Conservation (phyloP, 83 land plant species). For the Diphasiastrum complanatum region DNA sequence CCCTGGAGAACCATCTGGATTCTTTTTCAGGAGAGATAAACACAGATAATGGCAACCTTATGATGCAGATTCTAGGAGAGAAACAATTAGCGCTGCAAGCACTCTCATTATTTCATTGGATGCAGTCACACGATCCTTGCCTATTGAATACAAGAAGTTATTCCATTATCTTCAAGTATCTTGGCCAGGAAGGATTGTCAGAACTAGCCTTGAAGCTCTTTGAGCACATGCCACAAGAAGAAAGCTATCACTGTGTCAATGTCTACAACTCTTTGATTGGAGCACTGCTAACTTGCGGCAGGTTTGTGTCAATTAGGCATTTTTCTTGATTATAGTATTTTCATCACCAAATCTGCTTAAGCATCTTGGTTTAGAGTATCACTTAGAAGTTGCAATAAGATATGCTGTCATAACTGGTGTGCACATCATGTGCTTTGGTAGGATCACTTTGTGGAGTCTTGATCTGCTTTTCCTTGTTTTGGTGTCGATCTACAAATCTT, state of each 20-base stretch:
- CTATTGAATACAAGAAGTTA: conserved; percentile 48
- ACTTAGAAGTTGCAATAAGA: not conserved
- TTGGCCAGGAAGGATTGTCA: conserved; percentile 52
- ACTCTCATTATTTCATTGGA: conserved; percentile 72
- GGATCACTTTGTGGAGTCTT: too few species aligned
- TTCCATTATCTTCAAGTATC: conserved; percentile 43
- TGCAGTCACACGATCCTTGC: conserved; percentile 58
- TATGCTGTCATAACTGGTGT: not conserved
- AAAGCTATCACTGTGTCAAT: conserved; percentile 37
- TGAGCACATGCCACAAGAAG: conserved; percentile 37
- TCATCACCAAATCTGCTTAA: not conserved
- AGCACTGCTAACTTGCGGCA: conserved; percentile 37
- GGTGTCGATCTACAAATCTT: too few species aligned
- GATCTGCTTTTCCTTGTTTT: too few species aligned
- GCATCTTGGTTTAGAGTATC: not conserved
- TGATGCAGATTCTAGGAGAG: conserved; percentile 44
- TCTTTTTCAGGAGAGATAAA: conserved; percentile 33
- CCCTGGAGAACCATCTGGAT: conserved; percentile 47
- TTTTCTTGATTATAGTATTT: not conserved
- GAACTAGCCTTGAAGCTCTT: conserved; percentile 43
- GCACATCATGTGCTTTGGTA: not conserved
- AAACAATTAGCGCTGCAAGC: conserved; percentile 35
- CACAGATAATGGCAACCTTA: conserved; percentile 41
- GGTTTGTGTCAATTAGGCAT: conserved; percentile 38
- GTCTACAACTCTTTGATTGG: conserved; percentile 69